Evolutionary conservation across 805 yeast genomes (phyloP).

Genomic region (Candida vaughaniae): DNA sequence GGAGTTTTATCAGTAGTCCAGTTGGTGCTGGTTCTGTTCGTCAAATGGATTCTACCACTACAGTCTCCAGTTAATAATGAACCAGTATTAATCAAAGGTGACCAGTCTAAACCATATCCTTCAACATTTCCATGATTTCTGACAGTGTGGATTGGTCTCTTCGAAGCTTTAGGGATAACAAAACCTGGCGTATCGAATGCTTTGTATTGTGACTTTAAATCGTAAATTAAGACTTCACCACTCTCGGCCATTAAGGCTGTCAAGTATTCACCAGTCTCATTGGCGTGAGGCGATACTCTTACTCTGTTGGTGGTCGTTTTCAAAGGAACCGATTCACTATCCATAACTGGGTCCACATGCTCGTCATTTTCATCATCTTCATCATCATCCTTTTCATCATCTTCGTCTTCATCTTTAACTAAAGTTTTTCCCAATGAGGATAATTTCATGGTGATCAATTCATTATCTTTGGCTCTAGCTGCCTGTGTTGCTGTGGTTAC

Average conservation of each 20-base stretch:
- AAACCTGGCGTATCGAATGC: slow-evolving; percentile 90
- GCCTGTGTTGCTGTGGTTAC: slow-evolving; percentile 95
- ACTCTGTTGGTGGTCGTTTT: slow-evolving; percentile 86
- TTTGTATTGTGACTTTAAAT: slow-evolving; percentile 72
- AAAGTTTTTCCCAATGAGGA: slow-evolving; percentile 81
- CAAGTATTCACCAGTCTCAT: slow-evolving; percentile 71
- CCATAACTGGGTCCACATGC: slow-evolving; percentile 82
- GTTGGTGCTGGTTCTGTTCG: slow-evolving; percentile 69
- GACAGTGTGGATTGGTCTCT: slow-evolving; percentile 80
- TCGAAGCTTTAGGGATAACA: slow-evolving; percentile 70
- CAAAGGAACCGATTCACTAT: slow-evolving; percentile 75
- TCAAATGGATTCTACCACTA: slow-evolving; percentile 76
- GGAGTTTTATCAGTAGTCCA: slow-evolving; percentile 90
- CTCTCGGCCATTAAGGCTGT: slow-evolving; percentile 87
- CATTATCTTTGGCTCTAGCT: slow-evolving; percentile 79
- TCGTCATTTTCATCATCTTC: slow-evolving; percentile 62
- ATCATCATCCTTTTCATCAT: slow-evolving; percentile 64
- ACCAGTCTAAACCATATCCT: slow-evolving; percentile 97
- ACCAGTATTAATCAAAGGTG: slow-evolving; percentile 79
- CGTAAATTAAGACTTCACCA: slow-evolving; percentile 87
- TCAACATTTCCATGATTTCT: slow-evolving; percentile 90
- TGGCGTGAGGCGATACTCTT: slow-evolving; percentile 77
- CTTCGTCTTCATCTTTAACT: slow-evolving; percentile 78
- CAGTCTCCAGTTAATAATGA: slow-evolving; percentile 86
- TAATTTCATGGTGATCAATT: slow-evolving; percentile 78